A percentile compares a stretch with the other conserved stretches of the same genome.
phyloP scores from a whole-genome alignment of 108 stramenopile genomes.

The Seminavis robusta region DNA sequence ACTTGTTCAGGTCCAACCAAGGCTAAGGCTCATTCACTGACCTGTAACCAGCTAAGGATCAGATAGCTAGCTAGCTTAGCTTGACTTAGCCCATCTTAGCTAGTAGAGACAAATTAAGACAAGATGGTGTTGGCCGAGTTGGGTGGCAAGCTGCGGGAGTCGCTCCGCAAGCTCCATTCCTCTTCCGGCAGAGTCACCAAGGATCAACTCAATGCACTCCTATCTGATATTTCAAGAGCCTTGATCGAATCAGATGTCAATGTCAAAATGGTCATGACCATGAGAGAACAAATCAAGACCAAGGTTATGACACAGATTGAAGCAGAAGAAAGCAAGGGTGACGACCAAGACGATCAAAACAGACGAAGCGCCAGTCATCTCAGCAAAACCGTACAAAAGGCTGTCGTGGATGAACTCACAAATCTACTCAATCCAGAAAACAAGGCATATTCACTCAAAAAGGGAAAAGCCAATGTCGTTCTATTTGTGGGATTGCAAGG shows the following conservation, averaged over 20 bases:
- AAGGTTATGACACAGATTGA: constrained; percentile 50
- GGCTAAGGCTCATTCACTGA: too few relatives aligned
- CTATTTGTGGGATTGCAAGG: constrained; percentile 98
- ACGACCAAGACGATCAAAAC: background rate
- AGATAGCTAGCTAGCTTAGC: too few relatives aligned
- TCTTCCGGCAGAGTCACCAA: constrained; percentile 58
- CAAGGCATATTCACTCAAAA: constrained; percentile 75
- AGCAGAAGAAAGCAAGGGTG: background rate
- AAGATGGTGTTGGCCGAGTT: constrained; percentile 98
- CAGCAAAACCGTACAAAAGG: constrained; percentile 78
- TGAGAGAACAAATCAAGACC: constrained; percentile 77
- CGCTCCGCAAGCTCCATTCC: constrained; percentile 83
- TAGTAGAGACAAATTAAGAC: too few relatives aligned
- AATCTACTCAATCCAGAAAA: constrained; percentile 59
- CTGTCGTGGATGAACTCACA: constrained; percentile 90
- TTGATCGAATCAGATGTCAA: constrained; percentile 96
- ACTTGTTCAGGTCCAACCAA: too few relatives aligned
- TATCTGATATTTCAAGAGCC: constrained; percentile 84
- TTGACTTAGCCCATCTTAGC: too few relatives aligned
- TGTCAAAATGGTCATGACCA: constrained; percentile 78
- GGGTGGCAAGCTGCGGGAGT: constrained; percentile 88
- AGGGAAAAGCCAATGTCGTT: constrained; percentile 90
- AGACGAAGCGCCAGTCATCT: constrained; percentile 19
- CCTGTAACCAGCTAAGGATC: too few relatives aligned
- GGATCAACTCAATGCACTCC: constrained; percentile 71